Evolutionary conservation across 2,329 filamentous ascomycete species (phyloP).

Genomic region (Aspergillus flavus): DNA sequence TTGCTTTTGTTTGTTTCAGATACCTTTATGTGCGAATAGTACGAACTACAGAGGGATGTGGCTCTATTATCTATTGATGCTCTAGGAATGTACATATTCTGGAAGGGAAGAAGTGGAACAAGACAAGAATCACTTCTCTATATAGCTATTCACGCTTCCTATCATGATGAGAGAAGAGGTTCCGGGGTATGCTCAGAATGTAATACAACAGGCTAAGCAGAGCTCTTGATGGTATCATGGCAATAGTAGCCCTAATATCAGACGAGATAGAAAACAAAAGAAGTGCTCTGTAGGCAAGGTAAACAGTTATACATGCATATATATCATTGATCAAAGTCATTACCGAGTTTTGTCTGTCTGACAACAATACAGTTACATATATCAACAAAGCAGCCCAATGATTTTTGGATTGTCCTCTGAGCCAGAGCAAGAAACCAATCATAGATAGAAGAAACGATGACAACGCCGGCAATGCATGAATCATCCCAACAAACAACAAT

Average conservation of each 20-base stretch:
- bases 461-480: slow-evolving; percentile 1
- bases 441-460: not conserved
- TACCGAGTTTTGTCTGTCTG: not conserved
- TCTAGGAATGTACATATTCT: not conserved
- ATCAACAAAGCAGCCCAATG: not conserved
- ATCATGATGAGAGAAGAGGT: not conserved
- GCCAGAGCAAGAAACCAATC: not conserved
- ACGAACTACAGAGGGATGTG: not conserved
- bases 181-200: not conserved
- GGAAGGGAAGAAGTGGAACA: not conserved
- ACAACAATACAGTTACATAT: not conserved
- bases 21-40: not conserved
- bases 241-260: not conserved
- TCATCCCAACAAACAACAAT: slow-evolving; percentile 6
- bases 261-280: not conserved
- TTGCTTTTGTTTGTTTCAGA: not conserved
- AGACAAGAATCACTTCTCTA: not conserved
- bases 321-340: not conserved
- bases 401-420: not conserved
- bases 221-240: not conserved
- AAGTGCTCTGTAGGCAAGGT: not conserved
- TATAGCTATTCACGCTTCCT: not conserved
- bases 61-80: not conserved
- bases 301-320: not conserved
- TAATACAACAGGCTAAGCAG: not conserved